phyloP scores from a whole-genome alignment of 495 filamentous ascomycete species.

The Trichoderma erinaceum region DNA sequence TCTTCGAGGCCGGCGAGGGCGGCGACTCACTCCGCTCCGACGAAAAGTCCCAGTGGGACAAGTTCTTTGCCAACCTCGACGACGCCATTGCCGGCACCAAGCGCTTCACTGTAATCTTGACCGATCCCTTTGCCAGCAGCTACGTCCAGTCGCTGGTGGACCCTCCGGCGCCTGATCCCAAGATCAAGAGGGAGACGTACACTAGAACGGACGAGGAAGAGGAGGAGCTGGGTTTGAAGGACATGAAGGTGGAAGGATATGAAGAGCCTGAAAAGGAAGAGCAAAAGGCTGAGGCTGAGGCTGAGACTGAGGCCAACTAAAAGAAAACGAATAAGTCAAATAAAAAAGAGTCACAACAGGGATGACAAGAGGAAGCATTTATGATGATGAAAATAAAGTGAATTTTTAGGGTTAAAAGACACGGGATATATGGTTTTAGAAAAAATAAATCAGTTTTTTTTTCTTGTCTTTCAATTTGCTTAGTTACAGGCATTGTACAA shows the following conservation, averaged over 20 bases:
- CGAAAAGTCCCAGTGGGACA: conserved; percentile 64
- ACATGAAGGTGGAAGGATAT: conserved; percentile 91
- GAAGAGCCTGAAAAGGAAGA: conserved; percentile 42
- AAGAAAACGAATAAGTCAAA: conserved; percentile 2
- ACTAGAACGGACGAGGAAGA: conserved; percentile 82
- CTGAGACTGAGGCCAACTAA: conserved; percentile 15
- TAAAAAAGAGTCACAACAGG: too few relatives aligned
- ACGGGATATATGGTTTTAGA: conserved; percentile 2
- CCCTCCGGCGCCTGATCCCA: conserved; percentile 63
- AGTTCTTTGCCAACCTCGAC: conserved; percentile 71
- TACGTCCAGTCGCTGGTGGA: conserved; percentile 85
- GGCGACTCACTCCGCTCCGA: conserved; percentile 66
- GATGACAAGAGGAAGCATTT: background rate
- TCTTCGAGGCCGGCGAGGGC: conserved; percentile 60
- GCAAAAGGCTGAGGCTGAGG: conserved; percentile 18
- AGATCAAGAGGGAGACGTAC: conserved; percentile 80
- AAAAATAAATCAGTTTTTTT: background rate
- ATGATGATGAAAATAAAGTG: background rate
- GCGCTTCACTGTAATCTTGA: conserved; percentile 78
- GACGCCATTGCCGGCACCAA: conserved; percentile 73
- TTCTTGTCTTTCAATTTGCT: background rate
- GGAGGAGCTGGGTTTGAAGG: conserved; percentile 79
- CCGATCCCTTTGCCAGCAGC: conserved; percentile 82
- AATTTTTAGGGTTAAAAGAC: background rate
- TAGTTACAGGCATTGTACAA: background rate